Percentiles rank a stretch among this genome's conserved stretches.
Conservation (phyloP, 768 basidiomycete genomes). For the Lentinula guzmanii region DNA sequence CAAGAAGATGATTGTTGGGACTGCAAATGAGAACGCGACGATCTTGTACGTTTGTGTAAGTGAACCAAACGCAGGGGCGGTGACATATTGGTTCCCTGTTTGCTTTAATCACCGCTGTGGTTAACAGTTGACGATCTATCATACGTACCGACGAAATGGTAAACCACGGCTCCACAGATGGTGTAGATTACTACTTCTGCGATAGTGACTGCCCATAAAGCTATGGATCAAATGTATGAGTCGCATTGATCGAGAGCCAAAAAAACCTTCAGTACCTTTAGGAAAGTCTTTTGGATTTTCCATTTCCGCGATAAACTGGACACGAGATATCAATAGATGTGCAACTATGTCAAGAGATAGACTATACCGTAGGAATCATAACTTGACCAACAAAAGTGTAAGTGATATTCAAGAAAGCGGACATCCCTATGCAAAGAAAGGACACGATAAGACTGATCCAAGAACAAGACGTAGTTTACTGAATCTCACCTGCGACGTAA, state of each 20-base stretch:
- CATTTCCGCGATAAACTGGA: conserved; percentile 42
- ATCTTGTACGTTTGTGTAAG: conserved; percentile 30
- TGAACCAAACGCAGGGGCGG: conserved; percentile 36
- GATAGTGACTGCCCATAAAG: conserved; percentile 37
- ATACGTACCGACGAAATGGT: conserved; percentile 26
- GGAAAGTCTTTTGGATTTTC: conserved; percentile 41
- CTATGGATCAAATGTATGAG: conserved; percentile 12
- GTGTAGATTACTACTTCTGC: conserved; percentile 36
- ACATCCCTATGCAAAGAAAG: conserved; percentile 26
- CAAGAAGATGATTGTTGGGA: conserved; percentile 41
- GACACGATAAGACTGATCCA: not conserved
- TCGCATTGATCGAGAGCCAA: not conserved
- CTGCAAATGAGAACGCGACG: conserved; percentile 38
- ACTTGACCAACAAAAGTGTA: conserved; percentile 42
- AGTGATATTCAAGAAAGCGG: conserved; percentile 39
- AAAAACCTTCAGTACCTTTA: conserved; percentile 21
- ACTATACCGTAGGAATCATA: conserved; percentile 30
- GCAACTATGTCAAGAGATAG: not conserved
- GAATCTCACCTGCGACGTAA: conserved; percentile 27
- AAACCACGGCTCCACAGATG: conserved; percentile 37
- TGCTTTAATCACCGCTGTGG: not conserved
- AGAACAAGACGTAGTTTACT: not conserved
- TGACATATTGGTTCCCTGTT: conserved; percentile 36
- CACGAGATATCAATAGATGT: not conserved
- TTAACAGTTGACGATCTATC: not conserved